phyloP scores from a whole-genome alignment of 2,329 filamentous ascomycete species.

The Colletotrichum phormii region DNA sequence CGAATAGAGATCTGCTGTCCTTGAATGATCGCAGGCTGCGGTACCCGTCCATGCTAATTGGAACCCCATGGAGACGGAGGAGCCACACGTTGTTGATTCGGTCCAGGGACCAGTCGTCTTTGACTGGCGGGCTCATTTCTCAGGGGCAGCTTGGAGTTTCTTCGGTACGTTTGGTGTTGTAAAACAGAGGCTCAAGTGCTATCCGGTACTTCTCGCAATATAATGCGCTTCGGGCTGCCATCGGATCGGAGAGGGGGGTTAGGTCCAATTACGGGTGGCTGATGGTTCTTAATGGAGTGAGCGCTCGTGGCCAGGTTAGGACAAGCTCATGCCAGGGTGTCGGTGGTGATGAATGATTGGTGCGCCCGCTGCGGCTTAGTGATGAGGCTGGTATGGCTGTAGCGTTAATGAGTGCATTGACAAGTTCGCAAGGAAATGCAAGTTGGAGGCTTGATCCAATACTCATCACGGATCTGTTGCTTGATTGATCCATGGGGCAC shows the following conservation, averaged over 20 bases:
- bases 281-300: not conserved
- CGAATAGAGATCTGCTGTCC: slow-evolving; percentile 1
- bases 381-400: slow-evolving; percentile 1
- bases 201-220: not conserved
- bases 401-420: not conserved
- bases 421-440: slow-evolving; percentile 10
- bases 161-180: not conserved
- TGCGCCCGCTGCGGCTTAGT: slow-evolving; percentile 11
- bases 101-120: not conserved
- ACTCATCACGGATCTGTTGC: slow-evolving; percentile 33
- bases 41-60: slow-evolving; percentile 24
- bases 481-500: slow-evolving; percentile 27
- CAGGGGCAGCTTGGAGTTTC: not conserved
- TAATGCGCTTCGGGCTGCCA: slow-evolving; percentile 26
- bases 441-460: slow-evolving; percentile 17
- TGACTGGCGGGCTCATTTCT: not conserved
- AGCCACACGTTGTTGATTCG: not conserved
- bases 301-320: slow-evolving; percentile 13
- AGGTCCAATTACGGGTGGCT: not conserved
- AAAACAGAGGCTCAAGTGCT: not conserved
- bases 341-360: slow-evolving; percentile 8
- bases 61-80: slow-evolving; percentile 14
- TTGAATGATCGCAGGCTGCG: slow-evolving; percentile 17
- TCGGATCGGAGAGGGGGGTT: not conserved
- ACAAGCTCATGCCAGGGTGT: slow-evolving; percentile 26